phyloP scores from a whole-genome alignment of 2,329 filamentous ascomycete genomes.

The Phaeosphaeria sp. region DNA sequence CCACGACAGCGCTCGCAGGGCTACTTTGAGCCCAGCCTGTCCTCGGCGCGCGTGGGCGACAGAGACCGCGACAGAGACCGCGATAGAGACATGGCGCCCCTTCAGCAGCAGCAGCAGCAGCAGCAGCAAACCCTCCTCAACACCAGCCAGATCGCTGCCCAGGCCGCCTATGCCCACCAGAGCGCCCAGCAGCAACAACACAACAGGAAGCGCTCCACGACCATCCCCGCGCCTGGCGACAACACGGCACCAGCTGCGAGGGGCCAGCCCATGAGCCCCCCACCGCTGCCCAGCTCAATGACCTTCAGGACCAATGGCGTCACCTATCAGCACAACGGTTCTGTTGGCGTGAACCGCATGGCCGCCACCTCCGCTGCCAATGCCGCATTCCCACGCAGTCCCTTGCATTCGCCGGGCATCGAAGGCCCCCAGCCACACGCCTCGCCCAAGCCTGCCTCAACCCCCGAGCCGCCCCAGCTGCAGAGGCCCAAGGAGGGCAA shows the following conservation, averaged over 20 bases:
- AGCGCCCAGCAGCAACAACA: conserved; percentile 50
- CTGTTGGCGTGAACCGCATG: conserved; percentile 65
- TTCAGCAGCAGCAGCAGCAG: neutral
- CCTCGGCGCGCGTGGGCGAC: conserved; percentile 58
- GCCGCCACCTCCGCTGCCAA: conserved; percentile 76
- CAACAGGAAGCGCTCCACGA: conserved; percentile 74
- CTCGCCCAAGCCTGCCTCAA: conserved; percentile 41
- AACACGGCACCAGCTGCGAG: conserved; percentile 24
- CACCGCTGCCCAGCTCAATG: conserved; percentile 57
- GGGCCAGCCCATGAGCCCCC: conserved; percentile 59
- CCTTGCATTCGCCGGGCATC: conserved; percentile 52
- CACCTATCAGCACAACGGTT: conserved; percentile 64
- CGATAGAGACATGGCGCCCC: conserved; percentile 51
- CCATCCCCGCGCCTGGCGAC: conserved; percentile 65
- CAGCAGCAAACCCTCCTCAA: conserved; percentile 46
- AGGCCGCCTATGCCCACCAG: conserved; percentile 75
- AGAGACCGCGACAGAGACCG: no score
- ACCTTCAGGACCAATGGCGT: conserved; percentile 51
- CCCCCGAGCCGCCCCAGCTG: conserved; percentile 58
- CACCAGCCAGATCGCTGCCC: conserved; percentile 81
- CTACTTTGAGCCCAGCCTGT: conserved; percentile 76
- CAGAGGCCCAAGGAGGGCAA: conserved; percentile 69
- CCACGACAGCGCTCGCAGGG: conserved; percentile 76
- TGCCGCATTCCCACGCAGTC: conserved; percentile 72
- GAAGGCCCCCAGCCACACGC: conserved; percentile 32